Conservation (phyloP, 371 early-diverging fungal genomes). For the Gilbertella persicaria region DNA sequence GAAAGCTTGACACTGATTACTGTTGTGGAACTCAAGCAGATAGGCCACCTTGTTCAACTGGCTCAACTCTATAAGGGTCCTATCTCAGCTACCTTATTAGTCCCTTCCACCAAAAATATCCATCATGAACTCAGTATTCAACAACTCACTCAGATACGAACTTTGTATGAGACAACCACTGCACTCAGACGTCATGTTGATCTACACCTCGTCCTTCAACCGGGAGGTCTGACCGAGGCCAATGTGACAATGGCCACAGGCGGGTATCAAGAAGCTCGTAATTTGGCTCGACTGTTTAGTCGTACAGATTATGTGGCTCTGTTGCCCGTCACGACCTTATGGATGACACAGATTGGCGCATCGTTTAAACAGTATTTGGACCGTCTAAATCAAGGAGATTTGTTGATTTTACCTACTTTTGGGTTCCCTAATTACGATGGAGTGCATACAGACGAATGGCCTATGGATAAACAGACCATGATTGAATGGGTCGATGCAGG, state of each 20-base stretch:
- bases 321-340: constrained; percentile 35
- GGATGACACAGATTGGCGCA: constrained; percentile 24
- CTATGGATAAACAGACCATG: constrained; percentile 27
- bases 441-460: constrained; percentile 19
- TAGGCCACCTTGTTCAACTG: constrained; percentile 21
- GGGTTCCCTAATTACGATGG: constrained; percentile 22
- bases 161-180: constrained; percentile 41
- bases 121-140: constrained; percentile 18
- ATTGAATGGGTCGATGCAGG: constrained; percentile 32
- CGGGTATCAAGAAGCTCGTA: constrained; percentile 42
- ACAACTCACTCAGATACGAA: constrained; percentile 31
- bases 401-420: constrained; percentile 43
- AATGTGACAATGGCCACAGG: constrained; percentile 26
- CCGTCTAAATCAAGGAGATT: constrained; percentile 30
- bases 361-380: constrained; percentile 18
- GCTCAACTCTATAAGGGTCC: constrained; percentile 47
- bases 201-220: constrained; percentile 53
- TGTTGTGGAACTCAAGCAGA: constrained; percentile 28
- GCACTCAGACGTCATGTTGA: constrained; percentile 49
- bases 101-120: constrained; percentile 25
- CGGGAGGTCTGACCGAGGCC: constrained; percentile 20
- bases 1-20: constrained; percentile 31
- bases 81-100: constrained; percentile 54
- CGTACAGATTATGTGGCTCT: constrained; percentile 50
- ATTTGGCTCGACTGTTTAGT: constrained; percentile 61